Evolutionary conservation across 352 stramenopile genomes (phyloP).

Genomic region (Albugo laibachii): DNA sequence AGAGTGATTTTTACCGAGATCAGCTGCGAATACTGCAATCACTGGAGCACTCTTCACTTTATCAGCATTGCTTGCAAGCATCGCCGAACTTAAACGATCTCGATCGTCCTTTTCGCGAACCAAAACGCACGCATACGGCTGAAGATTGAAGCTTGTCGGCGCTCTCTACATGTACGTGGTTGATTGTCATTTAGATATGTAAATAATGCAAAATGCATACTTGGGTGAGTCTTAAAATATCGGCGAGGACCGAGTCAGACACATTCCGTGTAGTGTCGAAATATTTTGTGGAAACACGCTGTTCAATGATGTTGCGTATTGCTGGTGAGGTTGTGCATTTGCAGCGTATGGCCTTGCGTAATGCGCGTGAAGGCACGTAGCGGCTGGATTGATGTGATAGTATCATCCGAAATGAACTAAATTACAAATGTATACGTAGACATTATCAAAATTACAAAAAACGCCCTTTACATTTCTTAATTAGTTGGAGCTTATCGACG

Average conservation of each 20-base stretch:
- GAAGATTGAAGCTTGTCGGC: constrained; percentile 62
- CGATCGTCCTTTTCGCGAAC: constrained; percentile 48
- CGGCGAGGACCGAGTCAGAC: constrained; percentile 26
- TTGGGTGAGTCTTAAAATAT: constrained; percentile 51
- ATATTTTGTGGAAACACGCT: too few relatives aligned
- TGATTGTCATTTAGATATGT: constrained; percentile 1
- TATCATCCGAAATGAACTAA: too few relatives aligned
- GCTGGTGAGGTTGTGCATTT: too few relatives aligned
- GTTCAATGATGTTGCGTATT: too few relatives aligned
- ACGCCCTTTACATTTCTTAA: too few relatives aligned
- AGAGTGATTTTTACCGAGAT: constrained; percentile 19
- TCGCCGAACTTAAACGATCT: constrained; percentile 40
- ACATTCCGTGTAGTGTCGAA: constrained; percentile 5
- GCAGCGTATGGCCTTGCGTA: too few relatives aligned
- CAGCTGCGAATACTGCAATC: constrained; percentile 58
- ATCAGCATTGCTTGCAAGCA: constrained; percentile 49
- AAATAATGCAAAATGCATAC: constrained; percentile 3
- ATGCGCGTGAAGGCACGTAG: too few relatives aligned
- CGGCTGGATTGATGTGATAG: too few relatives aligned
- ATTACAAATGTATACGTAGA: too few relatives aligned
- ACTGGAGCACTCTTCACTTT: constrained; percentile 65
- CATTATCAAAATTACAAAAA: too few relatives aligned
- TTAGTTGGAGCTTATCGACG: too few relatives aligned
- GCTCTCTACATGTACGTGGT: constrained; percentile 17
- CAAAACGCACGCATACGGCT: constrained; percentile 59